These are phyloP conservation scores for Starmerella gropengiesseri DNA, from an alignment of 805 yeast genomes.

Conservation along the genomic window DNA sequence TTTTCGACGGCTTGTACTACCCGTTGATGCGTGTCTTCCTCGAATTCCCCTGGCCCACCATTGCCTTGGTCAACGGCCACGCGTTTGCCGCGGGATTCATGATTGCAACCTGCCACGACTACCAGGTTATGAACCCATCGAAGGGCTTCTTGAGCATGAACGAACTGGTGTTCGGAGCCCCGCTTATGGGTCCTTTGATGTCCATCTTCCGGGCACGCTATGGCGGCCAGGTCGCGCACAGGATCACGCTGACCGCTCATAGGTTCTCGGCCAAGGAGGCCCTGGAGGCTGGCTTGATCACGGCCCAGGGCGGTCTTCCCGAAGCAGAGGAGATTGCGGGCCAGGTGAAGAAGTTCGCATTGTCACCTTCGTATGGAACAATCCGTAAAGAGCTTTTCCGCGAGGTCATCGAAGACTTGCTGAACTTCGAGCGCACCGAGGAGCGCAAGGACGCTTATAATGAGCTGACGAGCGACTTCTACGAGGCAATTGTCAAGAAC, in stretches of 20 bases:
- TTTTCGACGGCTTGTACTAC: conserved; percentile 29
- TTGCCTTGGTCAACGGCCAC: conserved; percentile 34
- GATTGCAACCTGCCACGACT: conserved; percentile 32
- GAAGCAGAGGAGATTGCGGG: conserved; percentile 29
- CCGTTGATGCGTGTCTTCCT: conserved; percentile 29
- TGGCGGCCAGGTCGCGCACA: conserved; percentile 27
- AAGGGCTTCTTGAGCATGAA: conserved; percentile 33
- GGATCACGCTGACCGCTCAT: conserved; percentile 29
- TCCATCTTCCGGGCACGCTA: conserved; percentile 28
- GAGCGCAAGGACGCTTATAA: conserved; percentile 1
- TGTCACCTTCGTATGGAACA: conserved; percentile 28
- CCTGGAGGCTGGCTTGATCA: conserved; percentile 55
- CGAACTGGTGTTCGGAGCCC: conserved; percentile 33
- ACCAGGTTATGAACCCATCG: conserved; percentile 32
- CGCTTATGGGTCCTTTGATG: conserved; percentile 30
- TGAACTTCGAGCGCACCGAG: conserved; percentile 16
- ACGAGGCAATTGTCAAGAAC: conserved; percentile 11
- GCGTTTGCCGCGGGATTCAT: conserved; percentile 36
- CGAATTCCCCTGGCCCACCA: conserved; percentile 34
- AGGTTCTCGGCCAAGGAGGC: conserved; percentile 57
- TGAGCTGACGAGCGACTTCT: conserved; percentile 18
- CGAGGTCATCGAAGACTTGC: conserved; percentile 24
- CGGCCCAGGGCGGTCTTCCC: conserved; percentile 29
- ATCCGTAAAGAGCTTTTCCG: conserved; percentile 27
- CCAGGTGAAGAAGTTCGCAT: conserved; percentile 21